phyloP scores from a whole-genome alignment of 2,329 filamentous ascomycete species.

The Akanthomyces uredinophilus region DNA sequence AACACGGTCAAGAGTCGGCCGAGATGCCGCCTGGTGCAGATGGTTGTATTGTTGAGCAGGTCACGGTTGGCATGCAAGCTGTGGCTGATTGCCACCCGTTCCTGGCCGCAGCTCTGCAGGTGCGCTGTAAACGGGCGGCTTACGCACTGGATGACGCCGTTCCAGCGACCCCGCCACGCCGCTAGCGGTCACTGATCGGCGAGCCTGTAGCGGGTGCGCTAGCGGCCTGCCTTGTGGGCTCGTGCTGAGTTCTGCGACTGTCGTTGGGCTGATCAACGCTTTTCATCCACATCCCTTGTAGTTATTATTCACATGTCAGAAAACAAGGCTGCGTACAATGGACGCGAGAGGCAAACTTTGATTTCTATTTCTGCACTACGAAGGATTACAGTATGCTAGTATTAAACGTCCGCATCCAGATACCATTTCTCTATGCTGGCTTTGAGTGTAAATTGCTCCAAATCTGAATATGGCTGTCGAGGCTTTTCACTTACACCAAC shows the following conservation, averaged over 20 bases:
- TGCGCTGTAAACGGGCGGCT: background rate
- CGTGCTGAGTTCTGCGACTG: background rate
- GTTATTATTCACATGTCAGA: no score
- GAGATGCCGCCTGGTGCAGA: background rate
- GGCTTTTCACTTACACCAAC: no score
- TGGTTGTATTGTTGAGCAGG: slow-evolving; percentile 5
- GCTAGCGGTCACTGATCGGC: background rate
- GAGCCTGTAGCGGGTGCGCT: background rate
- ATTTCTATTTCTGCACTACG: no score
- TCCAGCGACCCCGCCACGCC: background rate
- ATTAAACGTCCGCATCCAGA: no score
- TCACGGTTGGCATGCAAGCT: slow-evolving; percentile 10
- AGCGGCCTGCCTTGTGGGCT: background rate
- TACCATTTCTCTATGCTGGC: no score
- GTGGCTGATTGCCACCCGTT: background rate
- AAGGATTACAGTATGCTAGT: no score
- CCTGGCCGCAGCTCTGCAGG: background rate
- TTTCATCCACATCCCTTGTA: no score
- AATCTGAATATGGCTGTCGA: no score
- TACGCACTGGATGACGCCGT: background rate
- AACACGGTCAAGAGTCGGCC: background rate
- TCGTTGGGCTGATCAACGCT: no score
- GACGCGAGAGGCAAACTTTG: no score
- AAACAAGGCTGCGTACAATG: no score
- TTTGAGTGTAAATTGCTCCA: no score